Evolutionary conservation across 129 eudicot genomes (phyloP), one percentile per base, ranked within the genome.

Genomic region (Gnaphalium uliginosum): DNA sequence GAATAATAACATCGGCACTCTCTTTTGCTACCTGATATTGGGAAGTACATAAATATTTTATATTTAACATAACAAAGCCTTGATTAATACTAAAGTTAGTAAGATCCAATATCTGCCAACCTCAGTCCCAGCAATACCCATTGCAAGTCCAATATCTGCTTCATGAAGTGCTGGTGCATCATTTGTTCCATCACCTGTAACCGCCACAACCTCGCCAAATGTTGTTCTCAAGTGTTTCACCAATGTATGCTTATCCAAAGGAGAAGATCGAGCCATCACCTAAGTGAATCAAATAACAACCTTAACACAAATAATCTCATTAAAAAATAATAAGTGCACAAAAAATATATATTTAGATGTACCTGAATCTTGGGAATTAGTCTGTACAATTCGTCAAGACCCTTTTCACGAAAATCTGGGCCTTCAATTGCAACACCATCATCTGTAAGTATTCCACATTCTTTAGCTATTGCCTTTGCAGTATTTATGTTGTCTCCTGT

Each of bases 41-140:
- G 25, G 21, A 46, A 61, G 13, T 48, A 48, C 27, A 18, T 37
- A 23, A 3, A 13, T 46, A 1, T 22, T 33, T 58, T 59, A 51
- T 26, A 35, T 56, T n/a, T 30, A 60, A 27, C 2, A 18, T 26
- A 14, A 35, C 33, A 25, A 68, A 76, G 35, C 10, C 33, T 69
- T 51, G 27, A 79, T 71, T 0, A 46, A 46, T 43, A 30, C 26
- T 37, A 62, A 35, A 35, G 29, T n/a, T 4, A 13, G 15, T 17
- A 51, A 22, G 6, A 27, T 58, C 14, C 8, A 51, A 0, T 79
- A 26, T 41, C 32, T 69, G 76, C 81, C 33, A 68, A 89, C 98
- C 94, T 95, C 99, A 57, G 99, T 95, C 53, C 99, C 99, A 25
- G 99, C 99, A 77, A 95, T 91, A 50, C 99, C 99, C 99, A 95